These are phyloP conservation scores for Leccinum rimulosum DNA, from an alignment of 768 basidiomycete species.

Conservation along the genomic window DNA sequence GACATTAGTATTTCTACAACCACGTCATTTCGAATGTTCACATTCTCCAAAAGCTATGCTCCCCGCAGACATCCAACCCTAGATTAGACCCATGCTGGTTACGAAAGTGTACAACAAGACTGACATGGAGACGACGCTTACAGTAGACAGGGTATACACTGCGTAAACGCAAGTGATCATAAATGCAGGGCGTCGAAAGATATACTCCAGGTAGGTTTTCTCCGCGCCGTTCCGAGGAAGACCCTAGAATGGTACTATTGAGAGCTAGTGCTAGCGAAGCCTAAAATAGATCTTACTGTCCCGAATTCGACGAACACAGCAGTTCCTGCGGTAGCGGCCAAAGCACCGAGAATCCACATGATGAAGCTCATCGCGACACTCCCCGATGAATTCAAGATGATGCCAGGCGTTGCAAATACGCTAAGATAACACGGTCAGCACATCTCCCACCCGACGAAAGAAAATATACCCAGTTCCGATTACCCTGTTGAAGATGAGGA, in stretches of 20 bases:
- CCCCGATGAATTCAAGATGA: constrained; percentile 63
- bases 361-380: constrained; percentile 66
- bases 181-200: constrained; percentile 62
- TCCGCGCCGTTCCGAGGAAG: constrained; percentile 72
- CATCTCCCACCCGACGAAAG: background rate
- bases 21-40: constrained; percentile 24
- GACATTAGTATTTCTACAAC: background rate
- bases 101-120: background rate
- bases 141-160: constrained; percentile 55
- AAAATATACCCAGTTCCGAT: constrained; percentile 64
- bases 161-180: constrained; percentile 59
- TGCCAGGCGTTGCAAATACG: constrained; percentile 68
- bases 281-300: constrained; percentile 43
- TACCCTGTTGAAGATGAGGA: constrained; percentile 73
- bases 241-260: constrained; percentile 38
- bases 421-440: constrained; percentile 34
- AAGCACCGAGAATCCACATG: constrained; percentile 70
- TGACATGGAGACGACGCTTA: constrained; percentile 30
- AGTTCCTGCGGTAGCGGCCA: constrained; percentile 63
- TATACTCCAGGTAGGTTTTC: constrained; percentile 73
- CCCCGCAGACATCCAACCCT: constrained; percentile 60
- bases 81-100: background rate
- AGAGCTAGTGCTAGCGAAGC: background rate
- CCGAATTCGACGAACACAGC: constrained; percentile 75
- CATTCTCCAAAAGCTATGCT: constrained; percentile 75